Percentiles rank a stretch among this genome's conserved stretches.
These are phyloP conservation scores for Pythium vanterpoolii DNA, from an alignment of 352 stramenopile species.

Conservation along the genomic window DNA sequence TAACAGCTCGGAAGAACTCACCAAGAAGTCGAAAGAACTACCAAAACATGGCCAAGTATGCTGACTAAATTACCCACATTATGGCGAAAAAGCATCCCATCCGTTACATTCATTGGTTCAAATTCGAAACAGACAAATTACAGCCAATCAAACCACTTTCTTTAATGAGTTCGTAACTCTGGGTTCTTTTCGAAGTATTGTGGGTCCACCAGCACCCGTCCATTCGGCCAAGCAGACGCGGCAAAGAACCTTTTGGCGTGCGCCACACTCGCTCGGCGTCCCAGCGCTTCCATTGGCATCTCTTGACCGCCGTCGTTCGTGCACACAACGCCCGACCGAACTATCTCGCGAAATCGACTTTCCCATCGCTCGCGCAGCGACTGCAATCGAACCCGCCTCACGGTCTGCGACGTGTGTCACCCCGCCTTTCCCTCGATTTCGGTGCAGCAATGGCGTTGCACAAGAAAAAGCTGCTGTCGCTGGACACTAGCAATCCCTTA, in stretches of 20 bases:
- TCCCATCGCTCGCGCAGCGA: no score
- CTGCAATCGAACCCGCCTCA: no score
- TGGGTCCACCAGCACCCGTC: neutral
- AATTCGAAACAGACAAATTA: neutral
- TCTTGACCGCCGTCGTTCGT: no score
- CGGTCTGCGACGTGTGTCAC: no score
- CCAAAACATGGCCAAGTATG: neutral
- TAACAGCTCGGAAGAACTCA: neutral
- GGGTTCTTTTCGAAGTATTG: neutral
- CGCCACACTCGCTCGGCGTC: no score
- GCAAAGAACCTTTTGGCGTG: neutral
- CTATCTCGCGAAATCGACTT: no score
- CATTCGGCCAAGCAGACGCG: neutral
- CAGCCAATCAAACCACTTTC: neutral
- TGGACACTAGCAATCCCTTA: conserved; percentile 6
- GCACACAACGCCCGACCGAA: no score
- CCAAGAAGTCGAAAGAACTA: neutral
- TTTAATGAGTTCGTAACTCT: neutral
- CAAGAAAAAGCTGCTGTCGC: neutral
- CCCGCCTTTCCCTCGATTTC: no score
- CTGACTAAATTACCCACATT: neutral
- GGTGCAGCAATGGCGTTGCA: conserved; percentile 1
- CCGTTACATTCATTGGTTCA: neutral
- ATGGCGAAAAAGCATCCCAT: no score
- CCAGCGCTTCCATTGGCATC: no score